Conservation (phyloP, 148 eudicot species). For the Cornus controversa region DNA sequence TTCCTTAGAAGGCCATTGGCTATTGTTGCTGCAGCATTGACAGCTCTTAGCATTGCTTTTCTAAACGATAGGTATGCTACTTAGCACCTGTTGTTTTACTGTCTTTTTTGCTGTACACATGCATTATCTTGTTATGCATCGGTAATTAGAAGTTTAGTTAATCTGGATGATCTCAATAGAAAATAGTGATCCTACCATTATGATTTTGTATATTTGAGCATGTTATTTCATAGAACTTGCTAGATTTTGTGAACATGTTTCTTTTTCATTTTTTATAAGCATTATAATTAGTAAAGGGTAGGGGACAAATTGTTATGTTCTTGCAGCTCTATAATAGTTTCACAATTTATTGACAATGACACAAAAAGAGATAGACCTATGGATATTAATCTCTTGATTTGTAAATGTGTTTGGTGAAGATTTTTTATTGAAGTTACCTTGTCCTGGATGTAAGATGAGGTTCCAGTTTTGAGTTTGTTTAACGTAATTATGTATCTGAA, state of each 20-base stretch:
- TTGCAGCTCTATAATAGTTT: not conserved
- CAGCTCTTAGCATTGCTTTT: slow-evolving; percentile 80
- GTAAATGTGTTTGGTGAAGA: not conserved
- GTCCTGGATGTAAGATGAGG: not conserved
- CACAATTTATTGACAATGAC: not conserved
- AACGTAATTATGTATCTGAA: not conserved
- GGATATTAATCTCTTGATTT: not conserved
- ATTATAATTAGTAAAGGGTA: too few species aligned
- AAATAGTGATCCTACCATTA: not conserved
- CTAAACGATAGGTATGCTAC: slow-evolving; percentile 81
- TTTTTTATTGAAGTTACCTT: not conserved
- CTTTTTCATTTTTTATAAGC: too few species aligned
- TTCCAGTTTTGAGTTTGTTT: not conserved
- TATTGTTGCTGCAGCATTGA: slow-evolving; percentile 77
- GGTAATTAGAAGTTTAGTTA: not conserved
- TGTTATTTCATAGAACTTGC: not conserved
- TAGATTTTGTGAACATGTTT: not conserved
- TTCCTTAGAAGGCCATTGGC: slow-evolving; percentile 88
- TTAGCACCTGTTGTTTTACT: not conserved
- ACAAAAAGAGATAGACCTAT: not conserved
- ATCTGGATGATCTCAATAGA: not conserved
- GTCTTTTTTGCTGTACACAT: not conserved
- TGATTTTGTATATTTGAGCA: not conserved
- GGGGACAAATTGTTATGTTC: too few species aligned
- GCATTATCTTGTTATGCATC: not conserved